Base-by-base conservation (phyloP, 2,329 filamentous ascomycete genomes). In the Cryphonectria japonica region DNA sequence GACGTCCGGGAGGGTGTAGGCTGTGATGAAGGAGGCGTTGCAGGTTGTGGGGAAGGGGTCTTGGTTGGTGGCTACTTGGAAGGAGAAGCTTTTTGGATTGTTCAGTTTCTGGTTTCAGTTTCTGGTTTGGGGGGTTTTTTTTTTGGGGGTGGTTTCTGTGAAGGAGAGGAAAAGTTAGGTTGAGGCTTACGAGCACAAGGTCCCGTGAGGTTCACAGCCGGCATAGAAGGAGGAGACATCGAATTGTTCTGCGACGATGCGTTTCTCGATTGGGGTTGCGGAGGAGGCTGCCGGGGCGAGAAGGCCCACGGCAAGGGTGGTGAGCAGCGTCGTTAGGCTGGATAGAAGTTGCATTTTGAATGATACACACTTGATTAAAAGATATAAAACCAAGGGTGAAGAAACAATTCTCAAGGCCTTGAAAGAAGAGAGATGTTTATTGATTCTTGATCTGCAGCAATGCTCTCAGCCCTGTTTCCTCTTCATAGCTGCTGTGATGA, bases 1-100 rank as follows among this genome's bases (percentile, higher is more conserved):
- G 83, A 62, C 78, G 79, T n/a, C 80, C 76, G 22, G 89, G 87
- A 73, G 89, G 85, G 66, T 71, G 69, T 64, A 60, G 26, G 63
- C 52, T 11, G 69, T 70, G 14, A 41, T 60, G 63, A 72, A 68
- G 57, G 67, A 67, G 26, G 68, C 50, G 37, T 59, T 69, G 73
- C 74, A 75, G 11, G 46, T 54, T 14, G 73, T 73, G 19, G 50
- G 64, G 39, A 46, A 70, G 39, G 70, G 69, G 59, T 69, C 69
- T 34, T 73, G 68, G 74, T 72, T 70, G 54, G 73, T 73, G 67
- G 73, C 69, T 14, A 74, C 71, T 11, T 71, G 63, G 69, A 75
- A 75, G 39, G 16, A 34, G 68, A 74, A 74, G 32, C 74, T 75
- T 34, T 34, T 26, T 26, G 26, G 26, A 26, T 26, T 26, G 26